Percentiles rank a stretch among this genome's conserved stretches.
Evolutionary conservation across 2,329 filamentous ascomycete genomes (phyloP).

Genomic region (Colletotrichum tofieldiae): DNA sequence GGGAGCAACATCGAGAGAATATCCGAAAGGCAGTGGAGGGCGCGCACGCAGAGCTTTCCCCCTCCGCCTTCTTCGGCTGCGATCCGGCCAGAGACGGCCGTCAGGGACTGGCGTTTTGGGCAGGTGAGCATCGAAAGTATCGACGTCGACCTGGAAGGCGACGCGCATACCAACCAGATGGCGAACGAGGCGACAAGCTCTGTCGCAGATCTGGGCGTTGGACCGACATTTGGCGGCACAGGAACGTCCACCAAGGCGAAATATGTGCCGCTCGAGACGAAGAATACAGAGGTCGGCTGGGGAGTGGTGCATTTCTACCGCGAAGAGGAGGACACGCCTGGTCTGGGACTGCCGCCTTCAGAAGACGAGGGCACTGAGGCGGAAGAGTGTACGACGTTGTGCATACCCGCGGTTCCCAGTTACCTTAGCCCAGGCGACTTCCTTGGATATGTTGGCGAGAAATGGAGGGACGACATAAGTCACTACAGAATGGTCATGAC

Average conservation of each 20-base stretch:
- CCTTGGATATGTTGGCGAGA: conserved; percentile 90
- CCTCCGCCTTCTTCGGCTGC: conserved; percentile 61
- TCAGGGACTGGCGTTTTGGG: conserved; percentile 85
- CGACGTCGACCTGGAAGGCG: conserved; percentile 70
- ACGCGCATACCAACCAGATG: conserved; percentile 50
- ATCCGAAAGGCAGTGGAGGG: conserved; percentile 58
- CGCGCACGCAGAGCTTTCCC: conserved; percentile 59
- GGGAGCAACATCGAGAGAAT: conserved; percentile 55
- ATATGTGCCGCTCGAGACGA: conserved; percentile 80
- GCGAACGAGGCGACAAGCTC: conserved; percentile 57
- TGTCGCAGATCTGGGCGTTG: conserved; percentile 67
- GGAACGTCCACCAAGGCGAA: conserved; percentile 87
- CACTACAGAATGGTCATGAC: conserved; percentile 97
- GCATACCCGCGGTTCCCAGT: conserved; percentile 93
- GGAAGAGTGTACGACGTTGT: conserved; percentile 88
- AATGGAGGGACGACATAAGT: conserved; percentile 87
- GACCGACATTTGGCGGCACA: conserved; percentile 69
- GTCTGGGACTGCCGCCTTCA: conserved; percentile 56
- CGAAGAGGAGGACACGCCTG: conserved; percentile 82
- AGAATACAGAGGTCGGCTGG: conserved; percentile 86
- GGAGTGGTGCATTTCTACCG: conserved; percentile 95
- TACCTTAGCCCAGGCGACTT: conserved; percentile 95
- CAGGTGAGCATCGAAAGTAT: conserved; percentile 85
- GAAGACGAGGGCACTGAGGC: conserved; percentile 53
- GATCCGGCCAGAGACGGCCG: conserved; percentile 65